These are phyloP conservation scores for Gossypium ekmanianum DNA, from an alignment of 345 rosid species.

Conservation along the genomic window DNA sequence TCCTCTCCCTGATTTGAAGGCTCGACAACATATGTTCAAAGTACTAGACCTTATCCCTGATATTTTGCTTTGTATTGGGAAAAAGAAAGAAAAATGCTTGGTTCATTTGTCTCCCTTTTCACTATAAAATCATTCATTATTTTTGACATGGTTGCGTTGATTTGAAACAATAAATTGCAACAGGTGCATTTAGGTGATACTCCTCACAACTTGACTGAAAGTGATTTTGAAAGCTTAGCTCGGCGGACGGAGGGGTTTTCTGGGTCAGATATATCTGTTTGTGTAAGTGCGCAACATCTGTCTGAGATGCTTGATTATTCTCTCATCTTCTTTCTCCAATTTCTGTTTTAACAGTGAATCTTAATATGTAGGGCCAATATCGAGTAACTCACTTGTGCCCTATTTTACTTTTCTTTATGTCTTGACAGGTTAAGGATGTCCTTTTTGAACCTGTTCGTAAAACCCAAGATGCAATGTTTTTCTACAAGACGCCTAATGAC, in stretches of 20 bases:
- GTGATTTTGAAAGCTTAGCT: slow-evolving; percentile 67
- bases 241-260: slow-evolving; percentile 70
- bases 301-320: background rate
- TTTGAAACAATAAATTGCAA: slow-evolving; percentile 15
- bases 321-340: slow-evolving; percentile 7
- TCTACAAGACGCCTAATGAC: slow-evolving; percentile 43
- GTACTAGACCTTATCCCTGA: slow-evolving; percentile 28
- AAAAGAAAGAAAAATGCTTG: background rate
- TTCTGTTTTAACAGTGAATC: background rate
- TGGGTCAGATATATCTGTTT: slow-evolving; percentile 77
- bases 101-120: slow-evolving; percentile 6
- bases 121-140: background rate
- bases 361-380: background rate
- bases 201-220: slow-evolving; percentile 66
- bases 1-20: slow-evolving; percentile 80
- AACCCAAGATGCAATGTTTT: slow-evolving; percentile 82
- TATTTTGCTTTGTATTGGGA: background rate
- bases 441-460: slow-evolving; percentile 83
- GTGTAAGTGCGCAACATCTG: slow-evolving; percentile 47
- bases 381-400: background rate
- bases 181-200: slow-evolving; percentile 87
- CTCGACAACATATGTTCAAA: slow-evolving; percentile 79
- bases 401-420: background rate
- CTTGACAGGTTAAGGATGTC: slow-evolving; percentile 68
- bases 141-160: slow-evolving; percentile 2